Evolutionary conservation across 202 grass and related monocot species (phyloP).

Genomic region (Dendrocalamus latiflorus): DNA sequence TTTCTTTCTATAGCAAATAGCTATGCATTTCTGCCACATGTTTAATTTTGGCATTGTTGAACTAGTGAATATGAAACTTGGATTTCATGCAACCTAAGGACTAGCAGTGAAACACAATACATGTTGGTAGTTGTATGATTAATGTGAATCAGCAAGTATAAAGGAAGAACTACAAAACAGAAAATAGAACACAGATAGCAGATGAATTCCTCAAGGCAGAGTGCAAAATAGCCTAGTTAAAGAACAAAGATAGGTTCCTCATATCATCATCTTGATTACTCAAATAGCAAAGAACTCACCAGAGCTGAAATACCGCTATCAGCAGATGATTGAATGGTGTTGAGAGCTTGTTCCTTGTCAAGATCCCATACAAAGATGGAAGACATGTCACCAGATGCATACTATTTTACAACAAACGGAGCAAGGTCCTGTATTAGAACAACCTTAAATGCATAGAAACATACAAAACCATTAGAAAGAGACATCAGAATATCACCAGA

Average conservation of each 20-base stretch:
- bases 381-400: conserved; percentile 75
- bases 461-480: neutral
- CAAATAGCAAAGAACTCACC: conserved; percentile 41
- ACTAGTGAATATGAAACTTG: conserved; percentile 11
- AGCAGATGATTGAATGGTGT: conserved; percentile 57
- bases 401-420: conserved; percentile 45
- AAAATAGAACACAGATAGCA: neutral
- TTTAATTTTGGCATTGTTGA: neutral
- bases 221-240: conserved; percentile 9
- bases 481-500: conserved; percentile 53
- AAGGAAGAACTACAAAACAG: neutral
- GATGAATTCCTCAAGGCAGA: neutral
- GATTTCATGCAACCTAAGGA: neutral
- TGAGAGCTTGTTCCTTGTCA: conserved; percentile 77
- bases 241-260: neutral
- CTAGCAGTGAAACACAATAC: conserved; percentile 4
- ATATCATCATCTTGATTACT: neutral
- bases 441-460: neutral
- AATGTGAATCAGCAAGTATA: neutral
- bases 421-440: conserved; percentile 3
- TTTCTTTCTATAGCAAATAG: neutral
- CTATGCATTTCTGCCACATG: neutral
- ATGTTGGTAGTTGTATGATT: neutral
- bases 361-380: conserved; percentile 87
- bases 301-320: conserved; percentile 62